Evolutionary conservation across 2,329 filamentous ascomycete genomes (phyloP).

Genomic region (Fusarium sp.): DNA sequence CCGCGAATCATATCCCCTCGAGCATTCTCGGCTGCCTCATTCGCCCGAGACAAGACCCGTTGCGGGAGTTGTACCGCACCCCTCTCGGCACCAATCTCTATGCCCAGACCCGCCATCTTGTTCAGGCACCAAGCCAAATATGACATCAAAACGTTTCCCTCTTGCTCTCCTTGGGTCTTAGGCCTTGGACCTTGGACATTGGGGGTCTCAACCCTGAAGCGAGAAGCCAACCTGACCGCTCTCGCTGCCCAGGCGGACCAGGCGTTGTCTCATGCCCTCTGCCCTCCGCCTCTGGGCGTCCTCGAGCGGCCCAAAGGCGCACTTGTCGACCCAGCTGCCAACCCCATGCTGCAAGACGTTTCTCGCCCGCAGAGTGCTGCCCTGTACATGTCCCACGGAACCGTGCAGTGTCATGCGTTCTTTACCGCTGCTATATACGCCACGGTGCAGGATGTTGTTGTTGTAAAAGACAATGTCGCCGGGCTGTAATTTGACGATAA

Average conservation of each 20-base stretch:
- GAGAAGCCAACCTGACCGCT: slow-evolving; percentile 74
- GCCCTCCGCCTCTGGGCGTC: slow-evolving; percentile 62
- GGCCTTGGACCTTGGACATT: slow-evolving; percentile 61
- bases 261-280: slow-evolving; percentile 71
- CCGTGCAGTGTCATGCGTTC: slow-evolving; percentile 81
- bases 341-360: slow-evolving; percentile 83
- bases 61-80: neutral
- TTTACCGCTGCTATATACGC: slow-evolving; percentile 68
- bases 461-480: slow-evolving; percentile 91
- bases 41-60: neutral
- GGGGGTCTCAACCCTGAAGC: slow-evolving; percentile 60
- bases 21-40: neutral
- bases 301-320: slow-evolving; percentile 64
- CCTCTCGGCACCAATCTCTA: slow-evolving; percentile 1
- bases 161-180: slow-evolving; percentile 33
- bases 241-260: slow-evolving; percentile 72
- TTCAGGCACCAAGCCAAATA: neutral
- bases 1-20: neutral
- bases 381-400: slow-evolving; percentile 72
- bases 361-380: slow-evolving; percentile 68
- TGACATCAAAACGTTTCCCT: slow-evolving; percentile 19
- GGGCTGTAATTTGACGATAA: slow-evolving; percentile 73
- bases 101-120: neutral
- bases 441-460: slow-evolving; percentile 86
- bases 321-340: slow-evolving; percentile 71